Conservation (phyloP, 2,329 filamentous ascomycete species). For the Xylaria sp. region DNA sequence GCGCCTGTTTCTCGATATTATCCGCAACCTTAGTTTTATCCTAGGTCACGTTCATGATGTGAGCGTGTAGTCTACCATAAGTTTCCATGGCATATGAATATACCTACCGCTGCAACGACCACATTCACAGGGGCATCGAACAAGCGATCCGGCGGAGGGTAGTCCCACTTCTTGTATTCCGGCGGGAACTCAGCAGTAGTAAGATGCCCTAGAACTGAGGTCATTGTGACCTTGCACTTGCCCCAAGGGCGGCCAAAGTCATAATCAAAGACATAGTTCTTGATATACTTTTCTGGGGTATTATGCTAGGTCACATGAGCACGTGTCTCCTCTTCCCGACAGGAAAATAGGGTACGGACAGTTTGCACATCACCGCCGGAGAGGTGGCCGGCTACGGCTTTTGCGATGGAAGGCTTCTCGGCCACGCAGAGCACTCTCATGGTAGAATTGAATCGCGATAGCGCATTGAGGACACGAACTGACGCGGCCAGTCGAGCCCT, state of each 20-base stretch:
- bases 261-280: conserved; percentile 93
- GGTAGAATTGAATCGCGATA: conserved; percentile 34
- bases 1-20: conserved; percentile 83
- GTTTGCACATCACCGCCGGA: conserved; percentile 75
- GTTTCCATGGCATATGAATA: background rate
- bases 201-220: conserved; percentile 87
- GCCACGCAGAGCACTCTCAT: conserved; percentile 74
- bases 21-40: conserved; percentile 80
- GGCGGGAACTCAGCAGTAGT: conserved; percentile 77
- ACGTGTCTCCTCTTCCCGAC: conserved; percentile 15
- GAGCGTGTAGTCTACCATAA: conserved; percentile 7
- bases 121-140: conserved; percentile 81
- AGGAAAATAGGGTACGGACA: conserved; percentile 55
- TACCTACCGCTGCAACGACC: conserved; percentile 67
- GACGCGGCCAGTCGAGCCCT: conserved; percentile 26
- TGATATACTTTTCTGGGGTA: conserved; percentile 78
- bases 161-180: conserved; percentile 78
- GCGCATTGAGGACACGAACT: conserved; percentile 6
- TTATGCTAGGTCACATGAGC: conserved; percentile 58
- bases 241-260: conserved; percentile 84
- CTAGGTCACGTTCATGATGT: conserved; percentile 47
- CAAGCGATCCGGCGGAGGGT: conserved; percentile 76
- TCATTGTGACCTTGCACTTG: conserved; percentile 86
- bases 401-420: conserved; percentile 93
- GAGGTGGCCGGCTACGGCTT: conserved; percentile 88